Evolutionary conservation across 192 early-diverging fungal genomes (phyloP), one percentile per base, ranked within the genome.

Genomic region (Coemansia sp.): DNA sequence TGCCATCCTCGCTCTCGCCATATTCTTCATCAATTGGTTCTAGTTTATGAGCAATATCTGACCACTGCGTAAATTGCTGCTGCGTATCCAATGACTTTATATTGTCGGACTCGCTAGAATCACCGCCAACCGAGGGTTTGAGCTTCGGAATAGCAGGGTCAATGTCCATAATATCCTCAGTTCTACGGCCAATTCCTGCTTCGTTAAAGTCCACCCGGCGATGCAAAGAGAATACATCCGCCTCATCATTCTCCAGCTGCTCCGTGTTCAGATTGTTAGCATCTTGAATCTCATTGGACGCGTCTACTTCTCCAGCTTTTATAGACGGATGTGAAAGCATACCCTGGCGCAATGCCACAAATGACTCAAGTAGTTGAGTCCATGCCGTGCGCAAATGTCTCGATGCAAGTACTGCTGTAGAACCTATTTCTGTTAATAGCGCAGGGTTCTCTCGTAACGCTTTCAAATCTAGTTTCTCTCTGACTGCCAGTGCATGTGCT

Each of bases 401-500:
- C 17, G 79, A 73, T 4, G 17, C 22, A 14, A 81, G 39, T 2
- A 73, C 11, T 0, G 67, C 71, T 5, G 27, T 20, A 8, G 23
- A 17, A 6, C 58, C 51, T 3, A 23, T n/a, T 32, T 33, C 46
- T 8, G 31, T 25, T 51, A 74, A 52, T 8, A 65, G 20, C 1
- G 27, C 11, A 4, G 64, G 69, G 14, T 66, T 33, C 27, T 17
- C 39, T 19, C 53, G 51, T 21, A 63, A 52, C 0, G 36, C 63
- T 8, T 69, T 71, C 24, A 75, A 23, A 9, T 54, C 60, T 21
- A 70, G 33, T 22, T 53, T 51, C 23, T 73, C 74, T 31, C 67
- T 58, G n/a, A 81, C 59, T 4, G 79, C 66, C 61, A 76, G 51
- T 8, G 70, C 79, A 50, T 81, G 79, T 6, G 79, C 74, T 46